A percentile compares a stretch with the other conserved stretches of the same genome.
These are phyloP conservation scores for Schizophyllum amplum DNA, from an alignment of 1,284 basidiomycete species.

Conservation along the genomic window DNA sequence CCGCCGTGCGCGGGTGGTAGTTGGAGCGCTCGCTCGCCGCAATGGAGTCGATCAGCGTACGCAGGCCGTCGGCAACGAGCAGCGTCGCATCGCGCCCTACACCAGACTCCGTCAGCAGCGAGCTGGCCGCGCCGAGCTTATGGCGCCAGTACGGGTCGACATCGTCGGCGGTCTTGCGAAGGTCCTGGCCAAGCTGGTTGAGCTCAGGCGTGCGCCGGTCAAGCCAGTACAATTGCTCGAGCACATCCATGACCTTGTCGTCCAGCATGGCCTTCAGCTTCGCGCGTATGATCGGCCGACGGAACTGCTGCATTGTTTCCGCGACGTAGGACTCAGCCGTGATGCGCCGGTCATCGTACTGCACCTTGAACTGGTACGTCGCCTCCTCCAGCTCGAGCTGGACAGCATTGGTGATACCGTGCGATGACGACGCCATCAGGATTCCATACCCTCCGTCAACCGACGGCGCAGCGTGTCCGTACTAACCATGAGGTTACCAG, in stretches of 20 bases:
- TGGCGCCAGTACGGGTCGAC: slow-evolving; percentile 93
- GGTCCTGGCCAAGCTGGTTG: slow-evolving; percentile 61
- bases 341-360: slow-evolving; percentile 96
- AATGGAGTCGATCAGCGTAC: slow-evolving; percentile 84
- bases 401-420: slow-evolving; percentile 94
- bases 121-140: slow-evolving; percentile 90
- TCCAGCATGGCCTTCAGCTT: slow-evolving; percentile 91
- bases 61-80: slow-evolving; percentile 91
- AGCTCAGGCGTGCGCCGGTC: slow-evolving; percentile 83
- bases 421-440: slow-evolving; percentile 92
- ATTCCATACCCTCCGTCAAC: slow-evolving; percentile 95
- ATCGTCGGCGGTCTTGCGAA: slow-evolving; percentile 65
- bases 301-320: slow-evolving; percentile 87
- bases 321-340: slow-evolving; percentile 96
- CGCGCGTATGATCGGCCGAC: slow-evolving; percentile 81
- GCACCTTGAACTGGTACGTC: slow-evolving; percentile 98
- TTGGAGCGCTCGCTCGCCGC: slow-evolving; percentile 86
- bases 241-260: slow-evolving; percentile 93
- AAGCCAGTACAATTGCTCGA: slow-evolving; percentile 96
- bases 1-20: slow-evolving; percentile 81
- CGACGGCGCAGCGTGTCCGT: slow-evolving; percentile 84
- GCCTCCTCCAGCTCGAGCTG: slow-evolving; percentile 96
- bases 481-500: slow-evolving; percentile 75
- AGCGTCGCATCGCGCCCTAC: slow-evolving; percentile 93
- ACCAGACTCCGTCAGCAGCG: slow-evolving; percentile 91